A percentile compares a stretch with the other conserved stretches of the same genome.
Conservation (phyloP, 1,139 yeast genomes). For the Ogataea hybrid region DNA sequence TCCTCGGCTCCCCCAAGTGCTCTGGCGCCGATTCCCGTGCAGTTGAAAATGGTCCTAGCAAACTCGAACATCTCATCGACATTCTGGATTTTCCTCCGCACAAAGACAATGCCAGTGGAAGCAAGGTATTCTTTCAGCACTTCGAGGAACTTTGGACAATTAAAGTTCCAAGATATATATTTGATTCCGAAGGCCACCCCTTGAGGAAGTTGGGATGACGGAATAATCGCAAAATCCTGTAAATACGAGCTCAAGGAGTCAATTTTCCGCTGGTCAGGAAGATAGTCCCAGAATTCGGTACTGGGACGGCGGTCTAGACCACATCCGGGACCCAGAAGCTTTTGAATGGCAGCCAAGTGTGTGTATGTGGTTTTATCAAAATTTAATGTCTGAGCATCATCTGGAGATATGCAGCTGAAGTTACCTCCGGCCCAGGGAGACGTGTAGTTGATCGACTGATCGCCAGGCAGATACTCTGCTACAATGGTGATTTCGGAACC, state of each 20-base stretch:
- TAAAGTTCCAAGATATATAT: slow-evolving; percentile 64
- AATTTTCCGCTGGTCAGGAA: slow-evolving; percentile 44
- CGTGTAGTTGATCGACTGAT: slow-evolving; percentile 64
- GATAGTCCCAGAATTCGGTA: slow-evolving; percentile 53
- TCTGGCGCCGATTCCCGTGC: slow-evolving; percentile 66
- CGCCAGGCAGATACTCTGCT: slow-evolving; percentile 72
- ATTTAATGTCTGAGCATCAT: slow-evolving; percentile 47
- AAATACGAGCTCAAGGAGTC: slow-evolving; percentile 45
- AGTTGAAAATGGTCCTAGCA: slow-evolving; percentile 57
- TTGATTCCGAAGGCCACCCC: slow-evolving; percentile 53
- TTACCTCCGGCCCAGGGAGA: slow-evolving; percentile 84
- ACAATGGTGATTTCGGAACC: slow-evolving; percentile 52
- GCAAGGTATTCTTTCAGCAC: slow-evolving; percentile 44
- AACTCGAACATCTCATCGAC: slow-evolving; percentile 49
- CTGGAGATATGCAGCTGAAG: slow-evolving; percentile 64
- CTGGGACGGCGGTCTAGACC: slow-evolving; percentile 58
- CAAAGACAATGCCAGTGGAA: slow-evolving; percentile 47
- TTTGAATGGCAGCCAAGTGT: slow-evolving; percentile 43
- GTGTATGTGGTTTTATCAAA: slow-evolving; percentile 57
- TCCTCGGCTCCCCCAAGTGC: slow-evolving; percentile 58
- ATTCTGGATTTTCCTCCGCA: slow-evolving; percentile 44
- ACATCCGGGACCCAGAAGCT: slow-evolving; percentile 43
- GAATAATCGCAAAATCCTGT: slow-evolving; percentile 40
- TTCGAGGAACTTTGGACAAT: slow-evolving; percentile 56
- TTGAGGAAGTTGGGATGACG: slow-evolving; percentile 38